Base-by-base conservation (phyloP, 1,284 basidiomycete species). In the Apiotrichum siamense region DNA sequence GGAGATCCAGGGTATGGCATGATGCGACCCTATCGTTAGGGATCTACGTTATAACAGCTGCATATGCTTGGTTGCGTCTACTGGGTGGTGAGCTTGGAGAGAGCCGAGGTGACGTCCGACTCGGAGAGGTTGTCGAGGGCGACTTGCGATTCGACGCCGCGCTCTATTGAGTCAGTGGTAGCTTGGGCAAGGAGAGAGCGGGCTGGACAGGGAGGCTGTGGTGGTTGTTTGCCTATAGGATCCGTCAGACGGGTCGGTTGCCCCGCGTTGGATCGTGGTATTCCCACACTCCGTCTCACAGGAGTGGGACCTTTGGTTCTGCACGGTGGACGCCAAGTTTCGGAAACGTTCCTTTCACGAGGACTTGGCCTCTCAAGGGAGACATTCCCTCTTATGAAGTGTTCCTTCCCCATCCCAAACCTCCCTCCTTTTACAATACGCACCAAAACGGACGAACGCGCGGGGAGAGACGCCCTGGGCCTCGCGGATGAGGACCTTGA, bases 381-480 rank as follows among this genome's bases (percentile, higher is more conserved):
- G n/a, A n/a, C n/a, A n/a, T n/a, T n/a, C n/a, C n/a, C n/a, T n/a
- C n/a, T n/a, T n/a, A n/a, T n/a, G n/a, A n/a, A 31, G 9, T 31
- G 7, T 15, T 31, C 33, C 33, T 10, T 17, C 7, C 9, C 15
- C 33, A 10, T 17, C 33, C 33, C 33, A 35, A 35, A 12, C 33
- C 33, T 7, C 33, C 6, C 7, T 35, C 7, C 29, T 13, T 10
- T 25, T n/a, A n/a, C n/a, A n/a, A n/a, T n/a, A 81, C 89, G 71
- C 75, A 94, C 91, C 90, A 67, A 91, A 93, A 67, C 91, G 80
- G 40, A 87, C 91, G 77, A 93, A 94, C 38, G 84, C 85, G 65
- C 89, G 79, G 47, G 91, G 88, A 42, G 88, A 87, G 10, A 89
- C 88, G 27, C 87, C 89, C 58, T 77, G 78, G n/a, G 91, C 91